Evolutionary conservation across 1,139 yeast genomes (phyloP).

Genomic region (Suhomyces terraborum): DNA sequence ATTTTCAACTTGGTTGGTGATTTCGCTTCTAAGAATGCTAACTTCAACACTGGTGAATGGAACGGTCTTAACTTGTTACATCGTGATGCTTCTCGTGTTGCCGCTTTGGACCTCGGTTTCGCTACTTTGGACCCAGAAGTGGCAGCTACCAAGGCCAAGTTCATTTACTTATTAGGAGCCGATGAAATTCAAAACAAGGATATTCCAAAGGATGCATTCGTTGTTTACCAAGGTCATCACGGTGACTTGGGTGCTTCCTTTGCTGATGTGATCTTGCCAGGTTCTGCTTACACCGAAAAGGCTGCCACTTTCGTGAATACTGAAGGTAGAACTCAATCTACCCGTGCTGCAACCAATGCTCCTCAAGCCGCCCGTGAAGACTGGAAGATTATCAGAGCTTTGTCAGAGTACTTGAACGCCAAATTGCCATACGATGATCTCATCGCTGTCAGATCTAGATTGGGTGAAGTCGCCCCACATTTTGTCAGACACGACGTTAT

Average conservation of each 20-base stretch:
- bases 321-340: slow-evolving; percentile 84
- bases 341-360: slow-evolving; percentile 88
- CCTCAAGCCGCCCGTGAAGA: slow-evolving; percentile 93
- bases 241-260: slow-evolving; percentile 88
- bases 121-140: slow-evolving; percentile 55
- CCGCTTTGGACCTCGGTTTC: slow-evolving; percentile 85
- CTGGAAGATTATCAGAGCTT: slow-evolving; percentile 86
- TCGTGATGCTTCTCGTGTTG: slow-evolving; percentile 84
- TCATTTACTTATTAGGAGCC: slow-evolving; percentile 80
- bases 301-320: slow-evolving; percentile 87
- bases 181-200: slow-evolving; percentile 73
- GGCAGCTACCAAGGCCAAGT: slow-evolving; percentile 60
- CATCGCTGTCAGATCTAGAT: slow-evolving; percentile 66
- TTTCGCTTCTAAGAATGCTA: slow-evolving; percentile 59
- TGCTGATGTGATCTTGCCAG: slow-evolving; percentile 87
- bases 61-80: slow-evolving; percentile 81
- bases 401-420: slow-evolving; percentile 73
- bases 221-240: slow-evolving; percentile 89
- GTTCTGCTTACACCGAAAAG: slow-evolving; percentile 88
- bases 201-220: slow-evolving; percentile 84
- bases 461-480: slow-evolving; percentile 81
- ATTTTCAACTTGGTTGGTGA: slow-evolving; percentile 63
- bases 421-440: slow-evolving; percentile 79
- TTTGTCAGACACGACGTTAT: slow-evolving; percentile 73
- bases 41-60: slow-evolving; percentile 75